These are phyloP conservation scores for Exsudoporus floridanus DNA, from an alignment of 1,284 basidiomycete genomes.

Conservation along the genomic window DNA sequence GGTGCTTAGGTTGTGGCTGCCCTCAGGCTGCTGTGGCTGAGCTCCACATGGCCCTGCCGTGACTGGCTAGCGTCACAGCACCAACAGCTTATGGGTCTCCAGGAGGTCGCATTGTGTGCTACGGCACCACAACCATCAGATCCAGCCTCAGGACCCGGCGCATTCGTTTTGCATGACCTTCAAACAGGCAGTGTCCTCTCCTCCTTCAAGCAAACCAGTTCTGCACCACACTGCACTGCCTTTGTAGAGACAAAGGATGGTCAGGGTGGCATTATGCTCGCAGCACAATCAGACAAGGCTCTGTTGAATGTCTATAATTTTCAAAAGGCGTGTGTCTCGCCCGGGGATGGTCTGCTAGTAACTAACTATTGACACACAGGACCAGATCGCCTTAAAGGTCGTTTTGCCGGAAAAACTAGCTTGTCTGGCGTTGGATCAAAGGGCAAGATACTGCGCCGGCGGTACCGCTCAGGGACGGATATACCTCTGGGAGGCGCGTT, in stretches of 20 bases:
- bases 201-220: slow-evolving; percentile 74
- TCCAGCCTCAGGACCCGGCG: slow-evolving; percentile 48
- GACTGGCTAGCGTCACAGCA: not conserved
- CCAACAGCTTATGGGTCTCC: slow-evolving; percentile 54
- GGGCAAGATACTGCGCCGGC: slow-evolving; percentile 79
- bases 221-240: slow-evolving; percentile 56
- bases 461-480: slow-evolving; percentile 88
- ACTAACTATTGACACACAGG: slow-evolving; percentile 47
- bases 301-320: slow-evolving; percentile 80
- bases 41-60: too few species aligned
- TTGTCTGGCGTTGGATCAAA: slow-evolving; percentile 73
- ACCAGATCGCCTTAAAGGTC: slow-evolving; percentile 83
- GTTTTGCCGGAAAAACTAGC: slow-evolving; percentile 88
- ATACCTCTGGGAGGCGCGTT: slow-evolving; percentile 86
- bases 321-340: slow-evolving; percentile 60
- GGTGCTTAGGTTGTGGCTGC: not conserved
- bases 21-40: too few species aligned
- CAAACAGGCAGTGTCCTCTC: slow-evolving; percentile 65
- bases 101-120: slow-evolving; percentile 66
- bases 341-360: not conserved
- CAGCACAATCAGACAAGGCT: slow-evolving; percentile 77
- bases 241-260: slow-evolving; percentile 62
- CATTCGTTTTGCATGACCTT: slow-evolving; percentile 69
- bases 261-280: slow-evolving; percentile 73
- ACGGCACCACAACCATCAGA: slow-evolving; percentile 50